Evolutionary conservation across 73 alveolate genomes (phyloP), one percentile per base, ranked within the genome.

Genomic region (Paramecium sexaurelia): DNA sequence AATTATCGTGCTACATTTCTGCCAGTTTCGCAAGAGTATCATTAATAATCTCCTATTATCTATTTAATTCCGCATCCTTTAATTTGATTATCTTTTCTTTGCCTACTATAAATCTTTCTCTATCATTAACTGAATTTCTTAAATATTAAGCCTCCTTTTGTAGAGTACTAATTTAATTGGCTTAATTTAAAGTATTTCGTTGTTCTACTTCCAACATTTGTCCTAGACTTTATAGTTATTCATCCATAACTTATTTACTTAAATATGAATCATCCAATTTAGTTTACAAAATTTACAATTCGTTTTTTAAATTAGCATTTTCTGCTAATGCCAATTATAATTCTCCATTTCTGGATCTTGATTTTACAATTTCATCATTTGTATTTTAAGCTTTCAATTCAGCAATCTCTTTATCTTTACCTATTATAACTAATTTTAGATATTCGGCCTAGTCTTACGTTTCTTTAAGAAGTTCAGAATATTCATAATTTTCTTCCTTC

Each of bases 371-470:
- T 41, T 78, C 90, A 24, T 43, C 73, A 78, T 78, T 78, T 6
- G 26, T 26, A 33, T 78, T 39, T 17, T 20, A 40, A 11, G 39
- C 13, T 43, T 33, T 37, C 73, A 78, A 32, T 29, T 78, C 90
- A 22, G 68, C 26, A 4, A 78, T 39, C 41, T 78, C 90, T 45
- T 78, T 78, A 15, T 78, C 90, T 43, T 78, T 78, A 0, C 61
- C 41, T 33, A 78, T 29, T 3, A 78, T n/a, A 9, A 78, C 90
- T 20, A 24, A 45, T 78, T 78, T 78, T 0, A 78, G 43, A 24
- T 41, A 78, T 41, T 78, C 90, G 19, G 90, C 90, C 27, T 78
- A 78, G 45, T 78, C 90, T 43, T 78, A 27, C 2, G 73, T 41
- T 17, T 78, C 90, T 43, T 26, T 78, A 20, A 78, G 7, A 15